A percentile compares a stretch with the other conserved stretches of the same genome.
Evolutionary conservation across 169 alveolate species (phyloP).

Genomic region (Theileria annulata): DNA sequence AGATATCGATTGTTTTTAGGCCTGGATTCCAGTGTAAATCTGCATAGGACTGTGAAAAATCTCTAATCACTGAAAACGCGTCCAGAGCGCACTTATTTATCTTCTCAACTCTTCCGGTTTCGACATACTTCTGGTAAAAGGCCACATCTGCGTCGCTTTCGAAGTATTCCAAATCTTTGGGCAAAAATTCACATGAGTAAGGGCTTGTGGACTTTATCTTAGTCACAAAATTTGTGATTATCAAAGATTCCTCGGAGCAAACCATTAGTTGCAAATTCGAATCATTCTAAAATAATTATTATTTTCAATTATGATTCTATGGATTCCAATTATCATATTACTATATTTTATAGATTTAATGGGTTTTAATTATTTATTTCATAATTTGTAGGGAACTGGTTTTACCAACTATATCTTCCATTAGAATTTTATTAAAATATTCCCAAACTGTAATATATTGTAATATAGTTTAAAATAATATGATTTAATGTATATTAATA

Average conservation of each 20-base stretch:
- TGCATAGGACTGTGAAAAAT: constrained; percentile 14
- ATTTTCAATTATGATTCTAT: not conserved
- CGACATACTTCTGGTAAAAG: constrained; percentile 44
- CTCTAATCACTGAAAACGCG: constrained; percentile 44
- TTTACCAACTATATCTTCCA: not conserved
- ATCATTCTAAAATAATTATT: constrained; percentile 7
- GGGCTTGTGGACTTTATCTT: constrained; percentile 34
- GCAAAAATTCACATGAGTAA: constrained; percentile 38
- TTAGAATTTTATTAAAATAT: not conserved
- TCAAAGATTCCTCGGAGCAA: constrained; percentile 20
- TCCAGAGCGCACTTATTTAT: constrained; percentile 61
- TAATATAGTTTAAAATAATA: too few species aligned
- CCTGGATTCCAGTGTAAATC: constrained; percentile 29
- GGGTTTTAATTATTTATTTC: too few species aligned
- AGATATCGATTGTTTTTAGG: constrained; percentile 22
- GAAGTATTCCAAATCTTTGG: constrained; percentile 18
- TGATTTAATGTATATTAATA: not conserved
- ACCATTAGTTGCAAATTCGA: not conserved
- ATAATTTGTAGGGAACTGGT: not conserved
- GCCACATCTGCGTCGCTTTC: constrained; percentile 55
- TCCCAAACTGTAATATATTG: not conserved
- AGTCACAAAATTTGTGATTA: constrained; percentile 49
- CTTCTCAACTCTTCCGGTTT: constrained; percentile 43
- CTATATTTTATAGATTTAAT: too few species aligned
- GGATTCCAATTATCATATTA: not conserved